phyloP scores from a whole-genome alignment of 805 yeast species.

The Starmera dryadoides region DNA sequence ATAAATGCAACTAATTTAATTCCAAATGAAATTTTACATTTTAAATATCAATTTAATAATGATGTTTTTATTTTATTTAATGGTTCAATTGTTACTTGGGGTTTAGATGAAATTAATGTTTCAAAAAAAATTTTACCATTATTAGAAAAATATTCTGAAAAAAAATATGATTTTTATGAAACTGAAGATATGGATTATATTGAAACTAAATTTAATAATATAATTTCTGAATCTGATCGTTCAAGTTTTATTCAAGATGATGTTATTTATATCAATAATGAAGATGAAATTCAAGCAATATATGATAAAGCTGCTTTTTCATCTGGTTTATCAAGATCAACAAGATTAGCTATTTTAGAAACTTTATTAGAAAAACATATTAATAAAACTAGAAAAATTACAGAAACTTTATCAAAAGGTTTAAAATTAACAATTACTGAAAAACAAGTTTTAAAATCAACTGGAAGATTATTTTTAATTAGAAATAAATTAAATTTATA shows the following conservation, averaged over 20 bases:
- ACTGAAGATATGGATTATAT: slow-evolving; percentile 85
- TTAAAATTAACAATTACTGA: slow-evolving; percentile 42
- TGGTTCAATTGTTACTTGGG: slow-evolving; percentile 86
- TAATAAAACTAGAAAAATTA: slow-evolving; percentile 51
- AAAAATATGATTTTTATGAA: slow-evolving; percentile 45
- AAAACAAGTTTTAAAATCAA: slow-evolving; percentile 54
- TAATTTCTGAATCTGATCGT: slow-evolving; percentile 7
- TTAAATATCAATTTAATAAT: slow-evolving; percentile 31
- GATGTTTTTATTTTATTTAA: slow-evolving; percentile 66
- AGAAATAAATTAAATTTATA: slow-evolving; percentile 81
- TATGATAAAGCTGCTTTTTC: slow-evolving; percentile 86
- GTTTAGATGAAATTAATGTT: slow-evolving; percentile 50
- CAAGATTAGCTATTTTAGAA: slow-evolving; percentile 78
- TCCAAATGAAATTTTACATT: slow-evolving; percentile 62
- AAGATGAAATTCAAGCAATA: slow-evolving; percentile 36
- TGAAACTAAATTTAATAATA: slow-evolving; percentile 27
- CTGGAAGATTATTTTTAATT: slow-evolving; percentile 68
- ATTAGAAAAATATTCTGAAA: slow-evolving; percentile 39
- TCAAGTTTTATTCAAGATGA: slow-evolving; percentile 58
- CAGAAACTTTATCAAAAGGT: slow-evolving; percentile 64
- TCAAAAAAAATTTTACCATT: slow-evolving; percentile 42
- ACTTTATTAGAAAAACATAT: slow-evolving; percentile 62
- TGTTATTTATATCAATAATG: slow-evolving; percentile 56
- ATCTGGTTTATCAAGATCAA: slow-evolving; percentile 79
- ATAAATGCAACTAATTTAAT: slow-evolving; percentile 38